Evolutionary conservation across 108 stramenopile species (phyloP).

Genomic region (Epipyxis sp.): DNA sequence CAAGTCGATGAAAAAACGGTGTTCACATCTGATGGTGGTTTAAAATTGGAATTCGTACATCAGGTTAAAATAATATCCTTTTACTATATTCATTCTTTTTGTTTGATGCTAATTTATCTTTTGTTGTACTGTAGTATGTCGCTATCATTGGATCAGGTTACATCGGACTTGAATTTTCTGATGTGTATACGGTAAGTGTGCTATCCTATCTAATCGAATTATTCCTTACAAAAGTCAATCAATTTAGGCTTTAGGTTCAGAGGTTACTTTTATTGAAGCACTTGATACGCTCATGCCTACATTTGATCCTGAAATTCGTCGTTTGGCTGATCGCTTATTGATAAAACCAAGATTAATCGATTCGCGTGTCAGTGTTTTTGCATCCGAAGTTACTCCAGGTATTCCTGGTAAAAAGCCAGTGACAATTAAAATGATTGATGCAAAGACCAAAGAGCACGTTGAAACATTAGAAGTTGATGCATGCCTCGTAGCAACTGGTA

Average conservation of each 20-base stretch:
- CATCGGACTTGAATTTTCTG: constrained; percentile 96
- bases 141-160: constrained; percentile 96
- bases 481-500: constrained; percentile 95
- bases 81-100: constrained; percentile 10
- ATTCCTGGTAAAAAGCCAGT: constrained; percentile 92
- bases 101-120: background rate
- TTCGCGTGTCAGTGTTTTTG: constrained; percentile 81
- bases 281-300: constrained; percentile 81
- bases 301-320: constrained; percentile 93
- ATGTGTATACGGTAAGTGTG: constrained; percentile 84
- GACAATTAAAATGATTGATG: constrained; percentile 98
- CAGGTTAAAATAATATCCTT: constrained; percentile 57
- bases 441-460: constrained; percentile 93
- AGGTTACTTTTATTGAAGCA: constrained; percentile 96
- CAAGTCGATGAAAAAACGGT: constrained; percentile 93
- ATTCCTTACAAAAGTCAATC: no score
- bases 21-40: constrained; percentile 91
- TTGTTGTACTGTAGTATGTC: constrained; percentile 62
- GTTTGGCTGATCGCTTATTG: constrained; percentile 85
- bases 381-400: constrained; percentile 88
- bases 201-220: no score
- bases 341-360: constrained; percentile 88
- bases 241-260: constrained; percentile 60
- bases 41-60: constrained; percentile 79
- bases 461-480: constrained; percentile 96